Evolutionary conservation across 108 stramenopile genomes (phyloP).

Genomic region (Fistulifera pelliculosa): DNA sequence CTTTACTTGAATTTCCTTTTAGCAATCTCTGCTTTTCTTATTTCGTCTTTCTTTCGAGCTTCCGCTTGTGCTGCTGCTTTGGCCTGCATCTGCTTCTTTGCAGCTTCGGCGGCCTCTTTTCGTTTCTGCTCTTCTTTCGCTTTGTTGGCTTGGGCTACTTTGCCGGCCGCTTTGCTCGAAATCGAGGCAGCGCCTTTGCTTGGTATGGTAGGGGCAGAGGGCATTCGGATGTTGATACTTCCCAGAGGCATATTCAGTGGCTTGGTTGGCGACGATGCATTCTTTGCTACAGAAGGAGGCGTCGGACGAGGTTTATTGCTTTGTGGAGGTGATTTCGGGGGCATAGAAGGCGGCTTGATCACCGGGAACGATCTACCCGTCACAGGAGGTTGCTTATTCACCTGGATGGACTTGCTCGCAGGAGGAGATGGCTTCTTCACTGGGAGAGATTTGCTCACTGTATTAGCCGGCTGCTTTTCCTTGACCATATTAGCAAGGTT

Average conservation of each 20-base stretch:
- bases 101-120: conserved; percentile 20
- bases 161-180: conserved; percentile 14
- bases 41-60: conserved; percentile 7
- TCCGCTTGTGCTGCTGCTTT: conserved; percentile 6
- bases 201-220: conserved; percentile 12
- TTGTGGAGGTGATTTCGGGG: background rate
- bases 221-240: background rate
- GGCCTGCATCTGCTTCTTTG: conserved; percentile 6
- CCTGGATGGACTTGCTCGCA: no score
- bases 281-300: background rate
- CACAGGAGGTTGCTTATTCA: no score
- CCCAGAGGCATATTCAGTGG: background rate
- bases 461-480: no score
- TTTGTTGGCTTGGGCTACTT: conserved; percentile 3
- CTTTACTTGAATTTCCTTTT: conserved; percentile 1
- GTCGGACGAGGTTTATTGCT: background rate
- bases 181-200: conserved; percentile 17
- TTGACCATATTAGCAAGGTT: background rate
- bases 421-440: no score
- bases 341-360: conserved; percentile 1
- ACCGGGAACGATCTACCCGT: no score
- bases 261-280: background rate
- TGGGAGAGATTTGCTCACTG: no score
- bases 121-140: conserved; percentile 6
- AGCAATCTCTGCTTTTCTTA: background rate